Evolutionary conservation across 2,329 filamentous ascomycete species (phyloP).

Genomic region (Colletotrichum chlorophyti): DNA sequence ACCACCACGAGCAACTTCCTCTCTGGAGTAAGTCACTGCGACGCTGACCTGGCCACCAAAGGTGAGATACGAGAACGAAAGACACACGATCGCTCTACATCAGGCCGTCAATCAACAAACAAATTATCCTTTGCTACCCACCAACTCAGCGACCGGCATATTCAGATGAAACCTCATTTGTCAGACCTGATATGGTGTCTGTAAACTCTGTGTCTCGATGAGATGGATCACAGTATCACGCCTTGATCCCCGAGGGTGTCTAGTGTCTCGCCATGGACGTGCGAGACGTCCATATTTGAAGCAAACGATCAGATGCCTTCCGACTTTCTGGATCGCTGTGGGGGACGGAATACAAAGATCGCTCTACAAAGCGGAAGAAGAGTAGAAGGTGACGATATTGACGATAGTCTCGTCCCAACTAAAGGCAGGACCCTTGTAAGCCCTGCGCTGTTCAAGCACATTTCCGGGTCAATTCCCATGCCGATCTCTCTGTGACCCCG

Average conservation of each 20-base stretch:
- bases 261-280: no score
- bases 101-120: constrained; percentile 10
- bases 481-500: constrained; percentile 14
- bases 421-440: neutral
- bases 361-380: neutral
- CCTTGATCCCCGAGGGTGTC: neutral
- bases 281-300: no score
- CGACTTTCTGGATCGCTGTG: no score
- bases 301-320: neutral
- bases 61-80: no score
- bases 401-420: constrained; percentile 14
- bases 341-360: no score
- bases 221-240: neutral
- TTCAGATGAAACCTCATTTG: constrained; percentile 18
- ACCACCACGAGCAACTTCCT: no score
- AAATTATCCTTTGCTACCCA: neutral
- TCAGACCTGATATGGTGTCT: constrained; percentile 6
- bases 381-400: neutral
- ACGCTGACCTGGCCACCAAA: no score
- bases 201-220: constrained; percentile 2
- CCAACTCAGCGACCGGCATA: neutral
- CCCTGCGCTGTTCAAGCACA: neutral
- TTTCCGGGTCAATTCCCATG: neutral
- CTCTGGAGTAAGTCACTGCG: no score
- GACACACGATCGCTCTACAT: no score